phyloP scores from a whole-genome alignment of 768 basidiomycete genomes.

The Rubroboletus pulcherrimus region DNA sequence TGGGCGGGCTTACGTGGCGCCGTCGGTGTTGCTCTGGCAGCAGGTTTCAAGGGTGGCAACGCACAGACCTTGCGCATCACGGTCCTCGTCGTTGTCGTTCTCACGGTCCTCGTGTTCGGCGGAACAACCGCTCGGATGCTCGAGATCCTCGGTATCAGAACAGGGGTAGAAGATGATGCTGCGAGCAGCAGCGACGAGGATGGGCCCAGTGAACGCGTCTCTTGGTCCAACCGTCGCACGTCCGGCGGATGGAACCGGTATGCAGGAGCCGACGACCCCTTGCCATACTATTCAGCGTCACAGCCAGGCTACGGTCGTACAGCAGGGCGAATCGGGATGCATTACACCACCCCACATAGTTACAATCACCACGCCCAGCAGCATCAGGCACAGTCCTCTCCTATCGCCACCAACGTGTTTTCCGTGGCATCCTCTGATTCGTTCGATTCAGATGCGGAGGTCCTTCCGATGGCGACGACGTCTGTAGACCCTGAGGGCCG shows the following conservation, averaged over 20 bases:
- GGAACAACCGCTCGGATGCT: slow-evolving; percentile 98
- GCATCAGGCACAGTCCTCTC: slow-evolving; percentile 14
- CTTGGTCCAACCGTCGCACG: slow-evolving; percentile 34
- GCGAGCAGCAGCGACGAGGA: slow-evolving; percentile 57
- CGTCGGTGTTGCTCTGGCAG: slow-evolving; percentile 95
- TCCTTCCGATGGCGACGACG: slow-evolving; percentile 69
- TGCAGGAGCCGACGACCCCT: slow-evolving; percentile 43
- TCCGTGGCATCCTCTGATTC: slow-evolving; percentile 74
- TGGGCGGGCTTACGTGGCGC: slow-evolving; percentile 98
- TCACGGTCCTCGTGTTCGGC: slow-evolving; percentile 92
- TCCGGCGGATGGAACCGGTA: slow-evolving; percentile 43
- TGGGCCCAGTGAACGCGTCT: slow-evolving; percentile 23
- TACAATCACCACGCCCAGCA: slow-evolving; percentile 60
- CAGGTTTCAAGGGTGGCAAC: slow-evolving; percentile 92
- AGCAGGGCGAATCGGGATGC: slow-evolving; percentile 49
- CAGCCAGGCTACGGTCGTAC: slow-evolving; percentile 30
- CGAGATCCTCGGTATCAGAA: slow-evolving; percentile 92
- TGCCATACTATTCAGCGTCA: slow-evolving; percentile 33
- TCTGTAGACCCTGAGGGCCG: slow-evolving; percentile 26
- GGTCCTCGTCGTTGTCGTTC: slow-evolving; percentile 91
- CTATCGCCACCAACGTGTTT: slow-evolving; percentile 40
- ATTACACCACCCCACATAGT: slow-evolving; percentile 44
- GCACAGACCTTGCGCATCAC: slow-evolving; percentile 89
- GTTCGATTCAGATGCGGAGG: slow-evolving; percentile 74
- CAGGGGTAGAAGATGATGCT: slow-evolving; percentile 91